Base-by-base conservation (phyloP, 306 rosid species). In the Castanea mollissima region DNA sequence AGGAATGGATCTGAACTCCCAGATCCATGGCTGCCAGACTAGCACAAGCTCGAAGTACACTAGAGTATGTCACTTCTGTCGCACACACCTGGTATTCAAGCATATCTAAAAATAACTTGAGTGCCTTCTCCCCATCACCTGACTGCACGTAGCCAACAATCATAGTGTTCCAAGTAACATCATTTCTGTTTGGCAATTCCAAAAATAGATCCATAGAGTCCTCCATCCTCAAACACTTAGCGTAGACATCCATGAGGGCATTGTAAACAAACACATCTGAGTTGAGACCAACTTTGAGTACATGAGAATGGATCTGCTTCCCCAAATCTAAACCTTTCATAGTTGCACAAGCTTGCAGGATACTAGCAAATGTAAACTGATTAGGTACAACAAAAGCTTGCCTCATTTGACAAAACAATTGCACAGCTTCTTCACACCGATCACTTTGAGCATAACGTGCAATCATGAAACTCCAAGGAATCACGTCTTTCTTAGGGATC, bases 391-490 rank as follows among this genome's bases (percentile, higher is more conserved):
- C 84, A 68, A 83, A 85, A 49, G 80, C 83, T 69, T 64, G 78
- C 74, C 86, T 88, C 91, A 88, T 88, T 71, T 4, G 80, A 78
- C 71, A 71, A 73, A 88, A 88, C 75, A 88, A 25, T 20, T 68
- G 82, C 46, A 88, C 74, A 76, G 89, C 91, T 74, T 88, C 85
- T 21, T 81, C 84, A 34, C 87, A 75, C 52, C 41, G 84, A 76
- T 76, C 83, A 71, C 79, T 85, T 74, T 85, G 89, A 19, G 89
- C 76, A 76, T 59, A 78, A 49, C 91, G 73, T 2, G 91, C 83
- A 69, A 88, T 78, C 91, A 88, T 88, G 77, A 88, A 84, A 79
- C 87, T 88, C 91, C 89, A 85, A 64, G 91, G 85, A 73, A 88
- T 74, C 74, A 83, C 89, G 4, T 88, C 83, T 11, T 70, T 81